phyloP scores from a whole-genome alignment of 306 rosid genomes.

The Cotoneaster glaucophyllus region DNA sequence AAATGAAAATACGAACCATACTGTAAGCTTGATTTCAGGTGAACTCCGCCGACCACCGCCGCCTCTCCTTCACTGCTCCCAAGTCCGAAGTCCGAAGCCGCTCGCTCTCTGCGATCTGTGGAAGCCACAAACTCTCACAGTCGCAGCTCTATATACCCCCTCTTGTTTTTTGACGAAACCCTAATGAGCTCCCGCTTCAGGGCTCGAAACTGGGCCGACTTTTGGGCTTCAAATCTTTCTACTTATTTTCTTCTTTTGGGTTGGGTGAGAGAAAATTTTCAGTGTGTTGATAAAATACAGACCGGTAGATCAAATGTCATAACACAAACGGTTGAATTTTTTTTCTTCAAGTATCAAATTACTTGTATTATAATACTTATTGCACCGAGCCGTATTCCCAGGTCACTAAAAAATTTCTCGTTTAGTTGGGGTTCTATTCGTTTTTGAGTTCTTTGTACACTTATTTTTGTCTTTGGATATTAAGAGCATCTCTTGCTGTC shows the following conservation, averaged over 20 bases:
- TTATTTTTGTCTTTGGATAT: no score
- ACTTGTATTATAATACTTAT: fast-evolving
- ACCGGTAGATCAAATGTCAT: no score
- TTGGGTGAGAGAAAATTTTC: neutral
- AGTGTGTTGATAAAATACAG: no score
- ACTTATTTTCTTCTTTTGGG: neutral
- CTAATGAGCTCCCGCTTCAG: neutral
- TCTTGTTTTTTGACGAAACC: neutral
- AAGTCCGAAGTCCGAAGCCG: neutral
- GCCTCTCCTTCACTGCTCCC: neutral
- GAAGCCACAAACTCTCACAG: neutral
- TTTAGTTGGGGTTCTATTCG: no score
- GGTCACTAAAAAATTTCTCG: no score
- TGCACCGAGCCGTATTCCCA: fast-evolving
- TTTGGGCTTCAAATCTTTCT: neutral
- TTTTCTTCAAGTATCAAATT: no score
- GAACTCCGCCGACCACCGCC: neutral
- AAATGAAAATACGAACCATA: constrained; percentile 2
- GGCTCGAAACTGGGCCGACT: neutral
- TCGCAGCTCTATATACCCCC: constrained; percentile 2
- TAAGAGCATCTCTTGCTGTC: no score
- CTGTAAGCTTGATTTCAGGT: neutral
- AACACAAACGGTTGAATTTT: no score
- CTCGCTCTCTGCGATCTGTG: neutral
- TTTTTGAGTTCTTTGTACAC: no score